Conservation (phyloP, 306 rosid genomes). For the Prunus mongolica region DNA sequence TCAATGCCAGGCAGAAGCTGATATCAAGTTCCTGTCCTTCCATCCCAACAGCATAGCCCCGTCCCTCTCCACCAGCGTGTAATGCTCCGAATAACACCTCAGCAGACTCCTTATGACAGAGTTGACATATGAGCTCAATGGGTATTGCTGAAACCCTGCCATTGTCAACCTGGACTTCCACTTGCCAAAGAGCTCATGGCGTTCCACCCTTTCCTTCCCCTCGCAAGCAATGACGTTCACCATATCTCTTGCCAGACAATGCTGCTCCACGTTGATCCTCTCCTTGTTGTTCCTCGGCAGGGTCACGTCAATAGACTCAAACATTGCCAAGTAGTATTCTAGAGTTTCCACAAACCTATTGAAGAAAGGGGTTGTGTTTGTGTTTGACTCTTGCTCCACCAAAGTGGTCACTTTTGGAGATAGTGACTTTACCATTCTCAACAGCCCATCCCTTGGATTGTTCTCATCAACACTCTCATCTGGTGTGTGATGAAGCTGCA, state of each 20-base stretch:
- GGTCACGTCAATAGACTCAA: conserved; percentile 83
- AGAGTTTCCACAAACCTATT: conserved; percentile 72
- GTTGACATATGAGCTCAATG: conserved; percentile 83
- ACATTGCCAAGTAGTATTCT: conserved; percentile 83
- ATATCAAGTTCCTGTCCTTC: conserved; percentile 78
- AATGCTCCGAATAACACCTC: conserved; percentile 73
- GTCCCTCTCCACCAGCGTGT: conserved; percentile 69
- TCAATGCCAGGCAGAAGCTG: conserved; percentile 94
- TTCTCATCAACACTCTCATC: conserved; percentile 87
- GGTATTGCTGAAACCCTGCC: conserved; percentile 82
- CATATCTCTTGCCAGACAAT: conserved; percentile 80
- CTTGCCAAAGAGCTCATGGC: conserved; percentile 90
- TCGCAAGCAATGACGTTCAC: conserved; percentile 89
- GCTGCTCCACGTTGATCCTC: conserved; percentile 82
- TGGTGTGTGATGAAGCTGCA: conserved; percentile 93
- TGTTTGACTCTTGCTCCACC: conserved; percentile 95
- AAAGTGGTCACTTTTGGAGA: conserved; percentile 74
- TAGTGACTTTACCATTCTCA: conserved; percentile 77
- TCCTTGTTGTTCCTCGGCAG: conserved; percentile 68
- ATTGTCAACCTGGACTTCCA: conserved; percentile 90
- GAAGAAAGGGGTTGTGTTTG: conserved; percentile 88
- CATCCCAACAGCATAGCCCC: conserved; percentile 94
- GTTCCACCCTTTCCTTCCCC: conserved; percentile 81
- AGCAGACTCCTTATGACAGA: conserved; percentile 64
- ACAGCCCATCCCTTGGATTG: conserved; percentile 81